Base-by-base conservation (phyloP, 306 rosid species). In the Begonia loranthoides region DNA sequence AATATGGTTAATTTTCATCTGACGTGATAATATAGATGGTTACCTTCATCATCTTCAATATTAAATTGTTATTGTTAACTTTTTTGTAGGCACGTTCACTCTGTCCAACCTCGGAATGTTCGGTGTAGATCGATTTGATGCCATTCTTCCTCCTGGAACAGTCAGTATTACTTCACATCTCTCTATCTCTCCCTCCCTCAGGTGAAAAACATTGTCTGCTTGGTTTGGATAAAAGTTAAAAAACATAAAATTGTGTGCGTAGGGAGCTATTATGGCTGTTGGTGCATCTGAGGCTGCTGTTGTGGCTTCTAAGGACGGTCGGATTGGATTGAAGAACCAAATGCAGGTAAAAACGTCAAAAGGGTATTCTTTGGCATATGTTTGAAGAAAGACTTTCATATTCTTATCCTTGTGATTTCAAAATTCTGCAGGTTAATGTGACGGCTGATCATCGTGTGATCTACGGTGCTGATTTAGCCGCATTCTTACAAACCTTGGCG, bases 181-280 rank as follows among this genome's bases (percentile, higher is more conserved):
- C 21, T 89, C 36, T 28, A 28, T 4, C 4, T 85, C 69, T 82
- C 95, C 60, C 83, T 84, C 51, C 82, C 95, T 34, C 82, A 89
- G 70, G 85, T 89, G 46, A 95, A 95, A 50, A 89, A 84, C 95
- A 82, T 85, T 62, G 97, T 28, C 36, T 19, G 22, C 22, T 19
- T 19, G 36, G 3, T 28, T 28, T 7, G 6, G 36, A 7, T 4
- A 28, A 28, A 28, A 7, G 6, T 28, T 4, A 5, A 28, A 28
- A 28, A 28, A 28, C 36, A 28, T 28, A 28, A 28, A 28, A 28
- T 28, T 28, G 9, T 7, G 10, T 50, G 11, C 60, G 57, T 63
- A 92, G 99, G 99, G 99, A 50, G 99, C 99, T 46, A 92, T 92
- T 50, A 92, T 92, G 99, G 99, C 96, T 55, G 94, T 92, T 33